Conservation (phyloP, 768 basidiomycete species). For the Crassisporium funariophilum region DNA sequence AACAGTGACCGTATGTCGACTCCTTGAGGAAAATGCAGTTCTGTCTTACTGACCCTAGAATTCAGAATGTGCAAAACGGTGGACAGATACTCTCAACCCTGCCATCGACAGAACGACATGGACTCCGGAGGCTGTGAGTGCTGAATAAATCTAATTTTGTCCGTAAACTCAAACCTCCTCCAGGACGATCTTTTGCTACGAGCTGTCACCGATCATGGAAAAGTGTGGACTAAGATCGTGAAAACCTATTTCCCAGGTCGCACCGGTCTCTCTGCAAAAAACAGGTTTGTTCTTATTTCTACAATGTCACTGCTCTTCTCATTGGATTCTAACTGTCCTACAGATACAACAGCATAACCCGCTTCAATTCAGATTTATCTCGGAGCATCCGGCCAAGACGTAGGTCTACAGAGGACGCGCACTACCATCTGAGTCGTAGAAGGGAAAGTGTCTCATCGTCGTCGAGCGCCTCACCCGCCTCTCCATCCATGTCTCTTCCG, state of each 20-base stretch:
- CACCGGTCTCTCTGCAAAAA: conserved; percentile 61
- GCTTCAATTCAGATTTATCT: conserved; percentile 44
- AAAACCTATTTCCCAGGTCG: conserved; percentile 63
- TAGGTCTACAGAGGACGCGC: conserved; percentile 36
- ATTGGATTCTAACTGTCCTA: neutral
- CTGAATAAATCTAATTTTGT: neutral
- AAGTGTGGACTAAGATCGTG: conserved; percentile 64
- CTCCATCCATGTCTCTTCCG: conserved; percentile 26
- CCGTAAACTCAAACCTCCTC: conserved; percentile 7
- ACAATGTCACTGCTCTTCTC: conserved; percentile 3
- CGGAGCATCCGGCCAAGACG: conserved; percentile 37
- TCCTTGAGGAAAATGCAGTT: conserved; percentile 2
- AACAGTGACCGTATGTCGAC: conserved; percentile 58
- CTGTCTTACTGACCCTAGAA: conserved; percentile 15
- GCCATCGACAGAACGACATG: conserved; percentile 63
- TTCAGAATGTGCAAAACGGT: conserved; percentile 61
- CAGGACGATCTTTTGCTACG: conserved; percentile 57
- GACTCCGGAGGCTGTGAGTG: conserved; percentile 52
- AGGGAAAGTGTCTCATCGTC: conserved; percentile 43
- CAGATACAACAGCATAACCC: conserved; percentile 56
- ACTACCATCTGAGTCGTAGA: conserved; percentile 32
- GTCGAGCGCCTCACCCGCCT: conserved; percentile 43
- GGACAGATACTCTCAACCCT: conserved; percentile 63
- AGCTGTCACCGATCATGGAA: conserved; percentile 57
- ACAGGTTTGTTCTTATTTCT: conserved; percentile 39